Base-by-base conservation (phyloP, 2,329 filamentous ascomycete genomes). In the Diaporthe vaccinii region DNA sequence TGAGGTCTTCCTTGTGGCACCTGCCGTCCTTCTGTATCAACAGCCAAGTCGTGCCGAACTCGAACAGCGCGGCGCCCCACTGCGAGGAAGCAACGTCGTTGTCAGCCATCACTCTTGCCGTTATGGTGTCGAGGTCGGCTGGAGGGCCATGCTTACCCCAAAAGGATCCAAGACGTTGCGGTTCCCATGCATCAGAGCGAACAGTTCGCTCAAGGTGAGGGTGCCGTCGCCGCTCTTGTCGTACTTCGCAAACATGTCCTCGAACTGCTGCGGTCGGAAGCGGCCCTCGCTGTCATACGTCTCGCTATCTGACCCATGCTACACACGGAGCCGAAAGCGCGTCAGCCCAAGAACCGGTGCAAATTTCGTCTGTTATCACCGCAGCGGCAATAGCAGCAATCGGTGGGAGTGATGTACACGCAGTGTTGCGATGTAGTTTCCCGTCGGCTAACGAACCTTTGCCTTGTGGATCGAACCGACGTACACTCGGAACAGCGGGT, bases 11-110 rank as follows among this genome's bases (percentile, higher is more conserved):
- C 81, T 92, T 92, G 79, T 82, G 85, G 82, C 91, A 86, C 69
- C 84, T 83, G 0, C 90, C 90, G 79, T 92, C 88, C 55, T 86
- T 84, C 0, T 90, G 89, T 87, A 91, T 81, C 59, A 92, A 82
- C 22, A 91, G 78, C 74, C 88, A 90, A 0, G 87, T 87, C 0
- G 87, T 87, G 3, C 85, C 78, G 85, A 86, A 86, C 84, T 78
- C 74, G 65, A 78, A 78, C 15, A 78, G 59, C 1, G 75, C 67
- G 9, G 74, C 77, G 4, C 59, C 57, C 78, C 78, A 80, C 77
- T 79, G 76, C 74, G 22, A 78, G 25, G 46, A 2, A 69, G n/a
- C 36, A 28, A 49, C 46, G 31, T n/a, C n/a, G 41, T 15, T 31
- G 31, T 20, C 41, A 72, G 46, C 10, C 36, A 57, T 39, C 4